phyloP scores from a whole-genome alignment of 2,329 filamentous ascomycete species.

The Penicillium brevicompactum region DNA sequence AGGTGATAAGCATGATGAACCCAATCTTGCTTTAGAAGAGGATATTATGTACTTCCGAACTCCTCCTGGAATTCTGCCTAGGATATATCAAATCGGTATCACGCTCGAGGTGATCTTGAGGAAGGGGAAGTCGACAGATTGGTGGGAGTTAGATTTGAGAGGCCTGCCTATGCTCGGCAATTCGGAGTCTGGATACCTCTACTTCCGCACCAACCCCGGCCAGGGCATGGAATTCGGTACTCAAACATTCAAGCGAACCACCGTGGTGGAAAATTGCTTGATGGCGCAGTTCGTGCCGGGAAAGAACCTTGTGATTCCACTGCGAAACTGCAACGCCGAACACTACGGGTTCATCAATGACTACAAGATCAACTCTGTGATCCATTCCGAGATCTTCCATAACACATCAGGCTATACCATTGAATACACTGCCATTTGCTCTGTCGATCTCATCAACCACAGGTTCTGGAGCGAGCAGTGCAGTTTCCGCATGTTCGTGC shows the following conservation, averaged over 20 bases:
- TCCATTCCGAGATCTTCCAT: background rate
- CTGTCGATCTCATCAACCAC: conserved; percentile 29
- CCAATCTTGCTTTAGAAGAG: conserved; percentile 16
- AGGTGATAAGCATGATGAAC: background rate
- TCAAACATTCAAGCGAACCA: conserved; percentile 26
- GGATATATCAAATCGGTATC: conserved; percentile 26
- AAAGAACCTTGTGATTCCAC: conserved; percentile 27
- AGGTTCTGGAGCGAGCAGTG: conserved; percentile 35
- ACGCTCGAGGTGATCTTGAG: conserved; percentile 16
- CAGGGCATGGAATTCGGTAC: conserved; percentile 35
- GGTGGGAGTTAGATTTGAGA: conserved; percentile 30
- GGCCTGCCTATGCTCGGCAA: conserved; percentile 31
- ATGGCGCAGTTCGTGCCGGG: conserved; percentile 30
- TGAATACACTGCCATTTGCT: conserved; percentile 33
- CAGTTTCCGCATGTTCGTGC: conserved; percentile 28
- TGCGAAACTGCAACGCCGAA: conserved; percentile 28
- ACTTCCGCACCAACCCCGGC: conserved; percentile 29
- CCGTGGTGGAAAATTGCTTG: conserved; percentile 32
- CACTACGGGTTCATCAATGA: conserved; percentile 34
- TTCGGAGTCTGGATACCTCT: conserved; percentile 30
- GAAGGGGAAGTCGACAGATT: conserved; percentile 22
- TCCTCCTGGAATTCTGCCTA: conserved; percentile 11
- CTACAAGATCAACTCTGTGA: conserved; percentile 26
- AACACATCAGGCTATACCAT: conserved; percentile 2
- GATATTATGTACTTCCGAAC: conserved; percentile 22